Evolutionary conservation across 2,329 filamentous ascomycete species (phyloP), one percentile per base, ranked within the genome.

Genomic region (Coleophoma eucalyptorum): DNA sequence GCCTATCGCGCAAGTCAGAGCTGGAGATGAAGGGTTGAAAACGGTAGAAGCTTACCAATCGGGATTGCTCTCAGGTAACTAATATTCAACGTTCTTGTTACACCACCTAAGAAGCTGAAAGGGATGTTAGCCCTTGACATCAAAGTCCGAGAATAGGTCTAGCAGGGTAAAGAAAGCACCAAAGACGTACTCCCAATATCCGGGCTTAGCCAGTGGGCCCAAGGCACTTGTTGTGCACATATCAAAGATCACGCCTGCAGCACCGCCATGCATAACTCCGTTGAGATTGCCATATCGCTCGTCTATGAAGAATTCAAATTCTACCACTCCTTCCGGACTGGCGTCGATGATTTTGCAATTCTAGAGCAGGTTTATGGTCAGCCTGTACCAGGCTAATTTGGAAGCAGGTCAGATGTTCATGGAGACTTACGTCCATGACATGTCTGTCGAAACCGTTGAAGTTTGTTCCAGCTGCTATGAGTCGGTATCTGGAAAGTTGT

Each of bases 171-270:
- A 51, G 16, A 48, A 45, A 18, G 26, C 6, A 7, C 10, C 26
- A 21, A 48, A 20, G 35, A 60, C 65, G 42, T 57, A 73, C 66
- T 77, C 71, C 75, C 75, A 80, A 58, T 70, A 78, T 3, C 72
- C 75, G 0, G 73, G 72, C 34, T 65, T 67, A 5, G 74, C 68
- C 12, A 79, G 46, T 1, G 76, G 74, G 38, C 74, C 76, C 16
- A 80, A 63, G 1, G 76, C 74, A 12, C 69, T 69, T 0, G 74
- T 78, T 4, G 75, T 79, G 49, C 72, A 70, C 64, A 81, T 76
- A 58, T 84, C 80, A 52, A 79, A 79, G 41, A 81, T 75, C 5
- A 78, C 65, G 0, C 75, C 73, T 2, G 76, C 76, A 2, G 76
- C 77, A 6, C 77, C 78, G 18, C 78, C 78, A 58, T 81, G 78